These are phyloP conservation scores for Rubus parviflorus DNA, from an alignment of 306 rosid species.

Conservation along the genomic window DNA sequence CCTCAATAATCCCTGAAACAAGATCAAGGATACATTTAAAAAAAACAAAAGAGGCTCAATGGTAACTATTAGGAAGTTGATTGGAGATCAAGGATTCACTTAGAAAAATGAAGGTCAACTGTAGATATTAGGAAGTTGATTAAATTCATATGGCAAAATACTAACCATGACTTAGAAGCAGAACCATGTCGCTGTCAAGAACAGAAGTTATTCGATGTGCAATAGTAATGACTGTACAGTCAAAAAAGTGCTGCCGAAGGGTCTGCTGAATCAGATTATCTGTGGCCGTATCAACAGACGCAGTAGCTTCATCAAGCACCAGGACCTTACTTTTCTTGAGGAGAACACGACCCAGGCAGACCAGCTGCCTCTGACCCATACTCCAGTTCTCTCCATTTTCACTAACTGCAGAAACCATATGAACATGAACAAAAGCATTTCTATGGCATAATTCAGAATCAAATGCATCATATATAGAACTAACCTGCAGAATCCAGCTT, in stretches of 20 bases:
- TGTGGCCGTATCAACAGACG: slow-evolving; percentile 82
- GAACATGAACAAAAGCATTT: slow-evolving; percentile 15
- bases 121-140: neutral
- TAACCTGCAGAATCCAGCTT: slow-evolving; percentile 74
- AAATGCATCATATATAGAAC: neutral
- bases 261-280: slow-evolving; percentile 85
- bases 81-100: too few relatives aligned
- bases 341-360: slow-evolving; percentile 81
- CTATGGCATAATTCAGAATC: neutral
- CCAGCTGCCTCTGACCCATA: slow-evolving; percentile 91
- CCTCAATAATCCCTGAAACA: slow-evolving; percentile 68
- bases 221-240: slow-evolving; percentile 67
- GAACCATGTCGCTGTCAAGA: slow-evolving; percentile 72
- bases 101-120: too few relatives aligned
- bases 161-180: slow-evolving; percentile 72
- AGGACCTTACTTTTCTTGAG: slow-evolving; percentile 77
- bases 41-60: neutral
- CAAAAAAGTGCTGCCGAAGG: slow-evolving; percentile 55
- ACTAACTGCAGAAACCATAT: slow-evolving; percentile 40
- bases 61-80: too few relatives aligned
- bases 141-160: neutral
- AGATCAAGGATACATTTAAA: neutral
- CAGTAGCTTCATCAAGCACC: slow-evolving; percentile 91
- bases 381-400: slow-evolving; percentile 96
- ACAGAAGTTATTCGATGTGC: slow-evolving; percentile 87